phyloP scores from a whole-genome alignment of 176 grass and related monocot species.

The Triticum monococcum region DNA sequence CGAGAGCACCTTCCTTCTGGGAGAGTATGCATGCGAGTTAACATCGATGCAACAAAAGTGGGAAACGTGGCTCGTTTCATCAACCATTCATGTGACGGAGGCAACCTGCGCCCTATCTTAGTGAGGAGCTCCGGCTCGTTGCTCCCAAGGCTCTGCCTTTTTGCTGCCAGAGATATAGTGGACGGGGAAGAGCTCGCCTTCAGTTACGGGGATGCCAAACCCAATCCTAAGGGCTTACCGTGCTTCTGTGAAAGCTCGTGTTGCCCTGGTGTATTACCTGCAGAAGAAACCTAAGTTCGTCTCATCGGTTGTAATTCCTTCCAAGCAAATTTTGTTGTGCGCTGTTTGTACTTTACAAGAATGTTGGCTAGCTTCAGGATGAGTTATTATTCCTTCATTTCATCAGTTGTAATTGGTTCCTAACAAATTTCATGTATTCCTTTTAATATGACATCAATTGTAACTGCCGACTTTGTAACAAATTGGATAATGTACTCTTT shows the following conservation, averaged over 20 bases:
- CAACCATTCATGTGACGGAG: constrained; percentile 94
- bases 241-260: constrained; percentile 67
- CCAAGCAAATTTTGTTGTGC: neutral
- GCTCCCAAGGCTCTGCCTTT: constrained; percentile 89
- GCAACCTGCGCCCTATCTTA: constrained; percentile 72
- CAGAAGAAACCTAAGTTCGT: constrained; percentile 68
- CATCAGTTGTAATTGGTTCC: neutral
- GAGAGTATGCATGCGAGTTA: constrained; percentile 77
- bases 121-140: constrained; percentile 65
- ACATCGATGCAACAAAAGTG: constrained; percentile 82
- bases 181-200: constrained; percentile 77
- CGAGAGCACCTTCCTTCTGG: constrained; percentile 89
- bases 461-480: neutral
- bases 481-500: neutral
- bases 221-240: constrained; percentile 39
- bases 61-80: constrained; percentile 82
- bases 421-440: neutral
- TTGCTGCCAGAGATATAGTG: constrained; percentile 50
- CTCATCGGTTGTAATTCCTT: neutral
- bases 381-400: neutral
- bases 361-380: neutral
- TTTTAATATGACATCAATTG: neutral
- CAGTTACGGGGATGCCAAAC: constrained; percentile 57
- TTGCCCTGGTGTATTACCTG: constrained; percentile 70
- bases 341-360: neutral